Base-by-base conservation (phyloP, 2,329 filamentous ascomycete genomes). In the Nemania sp. region DNA sequence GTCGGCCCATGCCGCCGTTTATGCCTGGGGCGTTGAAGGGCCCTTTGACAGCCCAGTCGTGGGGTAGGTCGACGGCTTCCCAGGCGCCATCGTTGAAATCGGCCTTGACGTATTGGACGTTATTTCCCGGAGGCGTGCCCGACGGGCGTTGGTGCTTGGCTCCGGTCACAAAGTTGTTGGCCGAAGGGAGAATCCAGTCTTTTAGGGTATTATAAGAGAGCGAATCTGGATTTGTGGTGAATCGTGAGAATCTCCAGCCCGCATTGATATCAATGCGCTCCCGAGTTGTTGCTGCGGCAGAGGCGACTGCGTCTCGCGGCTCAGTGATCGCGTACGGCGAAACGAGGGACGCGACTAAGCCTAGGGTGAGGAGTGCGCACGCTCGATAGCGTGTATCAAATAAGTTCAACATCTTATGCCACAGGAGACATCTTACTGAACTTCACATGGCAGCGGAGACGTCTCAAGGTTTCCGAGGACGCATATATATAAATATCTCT, bases 1-100 rank as follows among this genome's bases (percentile, higher is more conserved):
- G 67, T 1, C 78, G 73, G 13, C 78, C 79, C 70, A 77, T 76
- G 4, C 74, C 74, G 1, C 77, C 77, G 5, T 67, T 70, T 7
- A 78, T 71, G 1, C 71, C 71, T 4, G 72, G 67, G 0, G 71
- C 68, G 72, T 67, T 65, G 39, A 73, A 80, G 1, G 77, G 75
- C 0, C 78, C 78, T 15, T 73, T 74, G 60, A 79, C 76, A 9
- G 78, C 77, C 78, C 77, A 80, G 64, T 80, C 78, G 58, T 80
- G 77, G 1, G 78, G 77, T 5, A 79, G 63, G 29, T 72, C 68
- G n/a, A 80, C 65, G 5, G 67, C 58, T 49, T 79, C 72, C 78
- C 77, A 80, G 5, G 52, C 40, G 42, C 63, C 57, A 18, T 71
- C 71, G 47, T 73, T 64, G 48, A 74, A 76, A 0, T 64, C 60